phyloP scores from a whole-genome alignment of 768 basidiomycete genomes.

The Mycena amicta region DNA sequence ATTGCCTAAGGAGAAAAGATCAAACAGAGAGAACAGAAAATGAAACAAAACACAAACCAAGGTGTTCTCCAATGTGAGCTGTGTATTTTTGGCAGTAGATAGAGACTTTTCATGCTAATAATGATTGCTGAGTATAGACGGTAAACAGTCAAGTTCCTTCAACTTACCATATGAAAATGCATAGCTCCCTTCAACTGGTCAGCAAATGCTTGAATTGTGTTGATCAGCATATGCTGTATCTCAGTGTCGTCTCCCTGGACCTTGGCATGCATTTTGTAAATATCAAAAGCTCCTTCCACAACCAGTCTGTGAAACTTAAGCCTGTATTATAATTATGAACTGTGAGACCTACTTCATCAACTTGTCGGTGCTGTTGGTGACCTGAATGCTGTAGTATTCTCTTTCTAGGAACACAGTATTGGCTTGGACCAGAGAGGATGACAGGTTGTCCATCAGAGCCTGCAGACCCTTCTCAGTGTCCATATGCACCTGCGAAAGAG shows the following conservation, averaged over 20 bases:
- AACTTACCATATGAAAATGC: too few species aligned
- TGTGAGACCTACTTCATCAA: background rate
- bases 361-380: background rate
- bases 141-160: too few species aligned
- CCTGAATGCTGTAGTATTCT: background rate
- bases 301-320: conserved; percentile 2
- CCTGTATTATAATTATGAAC: background rate
- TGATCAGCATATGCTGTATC: too few species aligned
- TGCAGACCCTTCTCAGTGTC: background rate
- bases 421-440: background rate
- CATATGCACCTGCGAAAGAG: background rate
- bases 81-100: too few species aligned
- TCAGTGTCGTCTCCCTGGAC: background rate
- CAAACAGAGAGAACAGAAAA: background rate
- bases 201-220: background rate
- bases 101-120: too few species aligned
- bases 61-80: too few species aligned
- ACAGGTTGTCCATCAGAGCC: background rate
- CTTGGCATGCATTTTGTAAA: background rate
- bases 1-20: background rate
- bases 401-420: background rate
- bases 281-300: background rate
- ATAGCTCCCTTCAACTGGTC: background rate
- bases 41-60: background rate
- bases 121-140: too few species aligned